Base-by-base conservation (phyloP, 257 asterid species). In the Solanum habrochaites region DNA sequence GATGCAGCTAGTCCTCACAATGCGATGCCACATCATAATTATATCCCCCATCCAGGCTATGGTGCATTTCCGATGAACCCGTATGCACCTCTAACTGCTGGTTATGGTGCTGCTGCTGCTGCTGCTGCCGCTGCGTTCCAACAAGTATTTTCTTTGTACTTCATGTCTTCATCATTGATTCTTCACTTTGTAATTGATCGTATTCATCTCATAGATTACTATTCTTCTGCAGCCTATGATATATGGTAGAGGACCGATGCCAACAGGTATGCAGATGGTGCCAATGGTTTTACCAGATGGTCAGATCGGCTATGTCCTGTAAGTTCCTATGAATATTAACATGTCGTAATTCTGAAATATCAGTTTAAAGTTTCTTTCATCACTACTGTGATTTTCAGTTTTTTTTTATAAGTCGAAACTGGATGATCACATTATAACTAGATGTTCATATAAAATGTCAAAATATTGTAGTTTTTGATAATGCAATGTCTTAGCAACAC, bases 221-320 rank as follows among this genome's bases (percentile, higher is more conserved):
- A 78, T 72, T 69, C 87, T 85, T 67, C 87, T 85, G 91, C 98
- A 97, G 94, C 98, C 99, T 67, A 94, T 97, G 97, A 95, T 94
- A 85, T 97, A 97, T 60, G 98, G 98, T 82, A 93, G 98, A 90
- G 99, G 99, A 64, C 98, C 98, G 16, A 95, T 94, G 98, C 98
- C 98, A 70, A 90, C 98, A 73, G 98, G 99, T 88, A 97, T 97
- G 99, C 99, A 97, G 90, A 97, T 97, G 99, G 99, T 97, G 90
- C 99, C 98, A 4, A 95, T 97, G 98, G 97, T 97, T 90, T 92
- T 97, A 87, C 98, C 99, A 21, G 98, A 95, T 92, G 99, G 99
- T 85, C 98, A 94, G 86, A 95, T 95, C 58, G 99, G 98, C 90
- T 97, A 97, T 88, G 98, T 97, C 87, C 96, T 97, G 98, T 97